phyloP scores from a whole-genome alignment of 345 rosid species.

The Brassica carinata region DNA sequence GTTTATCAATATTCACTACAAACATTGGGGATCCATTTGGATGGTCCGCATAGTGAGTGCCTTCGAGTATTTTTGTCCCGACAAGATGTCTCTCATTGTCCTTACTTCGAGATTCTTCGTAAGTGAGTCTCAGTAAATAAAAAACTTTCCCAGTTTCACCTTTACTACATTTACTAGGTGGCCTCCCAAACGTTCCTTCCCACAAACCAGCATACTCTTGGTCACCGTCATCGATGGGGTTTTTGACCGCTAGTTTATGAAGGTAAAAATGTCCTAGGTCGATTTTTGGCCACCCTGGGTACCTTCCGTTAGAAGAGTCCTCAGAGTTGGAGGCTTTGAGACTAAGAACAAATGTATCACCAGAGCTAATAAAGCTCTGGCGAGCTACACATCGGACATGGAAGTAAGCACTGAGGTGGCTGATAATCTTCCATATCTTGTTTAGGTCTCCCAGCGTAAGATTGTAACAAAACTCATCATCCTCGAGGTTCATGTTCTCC shows the following conservation, averaged over 20 bases:
- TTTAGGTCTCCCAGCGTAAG: slow-evolving; percentile 50
- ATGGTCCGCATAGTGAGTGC: slow-evolving; percentile 76
- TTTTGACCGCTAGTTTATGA: slow-evolving; percentile 61
- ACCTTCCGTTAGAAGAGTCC: slow-evolving; percentile 49
- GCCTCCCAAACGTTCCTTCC: slow-evolving; percentile 86
- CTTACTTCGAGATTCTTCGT: slow-evolving; percentile 54
- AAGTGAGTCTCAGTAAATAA: slow-evolving; percentile 72
- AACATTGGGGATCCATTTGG: slow-evolving; percentile 94
- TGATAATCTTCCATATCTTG: slow-evolving; percentile 22
- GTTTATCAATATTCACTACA: slow-evolving; percentile 44
- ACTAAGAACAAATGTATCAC: slow-evolving; percentile 62
- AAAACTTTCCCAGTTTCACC: slow-evolving; percentile 53
- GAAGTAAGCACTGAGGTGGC: background rate
- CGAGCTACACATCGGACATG: background rate
- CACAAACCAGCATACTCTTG: slow-evolving; percentile 74
- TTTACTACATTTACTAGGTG: slow-evolving; percentile 44
- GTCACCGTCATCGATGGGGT: slow-evolving; percentile 27
- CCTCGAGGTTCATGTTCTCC: slow-evolving; percentile 33
- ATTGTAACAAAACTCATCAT: slow-evolving; percentile 43
- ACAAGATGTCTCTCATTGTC: slow-evolving; percentile 52
- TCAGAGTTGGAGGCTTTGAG: slow-evolving; percentile 51
- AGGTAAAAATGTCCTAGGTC: slow-evolving; percentile 64
- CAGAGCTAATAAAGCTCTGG: slow-evolving; percentile 44
- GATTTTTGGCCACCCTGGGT: slow-evolving; percentile 87
- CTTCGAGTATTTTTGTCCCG: slow-evolving; percentile 65